A percentile compares a stretch with the other conserved stretches of the same genome.
phyloP scores from a whole-genome alignment of 805 yeast genomes.

The Yarrowia hollandica region DNA sequence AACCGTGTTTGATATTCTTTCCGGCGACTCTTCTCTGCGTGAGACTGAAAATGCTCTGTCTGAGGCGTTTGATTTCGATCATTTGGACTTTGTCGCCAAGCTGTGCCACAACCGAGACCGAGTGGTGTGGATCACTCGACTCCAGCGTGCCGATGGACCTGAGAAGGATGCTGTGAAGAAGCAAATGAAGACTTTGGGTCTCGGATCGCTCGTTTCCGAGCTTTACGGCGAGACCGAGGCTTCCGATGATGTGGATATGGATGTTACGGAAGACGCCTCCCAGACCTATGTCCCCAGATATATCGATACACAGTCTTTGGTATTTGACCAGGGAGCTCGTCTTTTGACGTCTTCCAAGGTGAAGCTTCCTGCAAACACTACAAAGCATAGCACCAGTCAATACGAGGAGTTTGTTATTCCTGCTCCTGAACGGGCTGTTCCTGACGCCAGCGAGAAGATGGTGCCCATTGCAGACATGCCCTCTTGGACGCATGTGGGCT shows the following conservation, averaged over 20 bases:
- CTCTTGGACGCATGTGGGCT: slow-evolving; percentile 76
- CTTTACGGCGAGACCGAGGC: slow-evolving; percentile 34
- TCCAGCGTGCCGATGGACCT: slow-evolving; percentile 44
- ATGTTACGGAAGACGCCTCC: not conserved
- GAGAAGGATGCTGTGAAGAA: slow-evolving; percentile 44
- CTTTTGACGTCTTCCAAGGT: slow-evolving; percentile 66
- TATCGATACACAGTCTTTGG: slow-evolving; percentile 63
- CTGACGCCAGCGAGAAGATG: slow-evolving; percentile 42
- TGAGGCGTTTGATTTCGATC: slow-evolving; percentile 53
- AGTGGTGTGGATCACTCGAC: slow-evolving; percentile 56
- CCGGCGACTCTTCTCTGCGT: slow-evolving; percentile 44
- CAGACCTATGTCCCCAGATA: slow-evolving; percentile 44
- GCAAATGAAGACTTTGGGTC: slow-evolving; percentile 50
- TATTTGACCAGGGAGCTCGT: slow-evolving; percentile 72
- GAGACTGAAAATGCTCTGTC: slow-evolving; percentile 57
- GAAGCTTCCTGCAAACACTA: slow-evolving; percentile 79
- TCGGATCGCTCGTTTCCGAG: slow-evolving; percentile 47
- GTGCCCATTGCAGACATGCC: slow-evolving; percentile 68
- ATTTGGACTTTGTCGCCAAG: slow-evolving; percentile 50
- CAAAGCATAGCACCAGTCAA: slow-evolving; percentile 64
- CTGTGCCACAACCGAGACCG: slow-evolving; percentile 53
- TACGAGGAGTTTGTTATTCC: slow-evolving; percentile 95
- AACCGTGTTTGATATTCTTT: slow-evolving; percentile 47
- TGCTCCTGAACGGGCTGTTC: slow-evolving; percentile 56
- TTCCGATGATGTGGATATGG: slow-evolving; percentile 36